These are phyloP conservation scores for Galerina sulciceps DNA, from an alignment of 768 basidiomycete genomes.

Conservation along the genomic window DNA sequence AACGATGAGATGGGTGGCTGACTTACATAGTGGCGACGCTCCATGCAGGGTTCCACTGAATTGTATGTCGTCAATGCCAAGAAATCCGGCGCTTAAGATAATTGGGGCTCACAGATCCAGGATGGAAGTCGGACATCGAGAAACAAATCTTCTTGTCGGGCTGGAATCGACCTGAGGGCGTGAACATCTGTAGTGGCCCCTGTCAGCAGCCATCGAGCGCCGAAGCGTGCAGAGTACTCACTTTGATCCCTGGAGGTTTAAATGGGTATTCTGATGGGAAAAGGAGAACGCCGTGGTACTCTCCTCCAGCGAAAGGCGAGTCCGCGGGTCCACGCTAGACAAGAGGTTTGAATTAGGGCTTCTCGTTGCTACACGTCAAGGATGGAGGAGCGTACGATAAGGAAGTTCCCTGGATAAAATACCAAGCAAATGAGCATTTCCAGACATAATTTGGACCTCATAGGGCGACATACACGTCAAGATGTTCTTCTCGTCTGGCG, in stretches of 20 bases:
- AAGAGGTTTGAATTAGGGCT: slow-evolving; percentile 15
- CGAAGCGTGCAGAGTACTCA: slow-evolving; percentile 31
- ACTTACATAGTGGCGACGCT: slow-evolving; percentile 92
- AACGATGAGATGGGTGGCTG: slow-evolving; percentile 4
- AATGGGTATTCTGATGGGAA: slow-evolving; percentile 97
- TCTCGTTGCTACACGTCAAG: background rate
- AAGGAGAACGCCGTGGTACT: slow-evolving; percentile 90
- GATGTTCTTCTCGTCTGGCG: slow-evolving; percentile 97
- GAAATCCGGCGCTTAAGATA: background rate
- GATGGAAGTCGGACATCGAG: slow-evolving; percentile 97
- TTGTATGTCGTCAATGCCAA: slow-evolving; percentile 8
- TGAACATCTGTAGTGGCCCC: slow-evolving; percentile 68
- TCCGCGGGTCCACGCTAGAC: slow-evolving; percentile 90
- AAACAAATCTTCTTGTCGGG: slow-evolving; percentile 97
- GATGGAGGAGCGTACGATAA: slow-evolving; percentile 62
- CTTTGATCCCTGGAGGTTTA: slow-evolving; percentile 97
- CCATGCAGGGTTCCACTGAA: slow-evolving; percentile 94
- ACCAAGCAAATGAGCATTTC: slow-evolving; percentile 7
- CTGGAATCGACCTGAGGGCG: slow-evolving; percentile 88
- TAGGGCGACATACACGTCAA: slow-evolving; percentile 73
- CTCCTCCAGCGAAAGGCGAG: slow-evolving; percentile 88
- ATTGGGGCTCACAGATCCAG: slow-evolving; percentile 69
- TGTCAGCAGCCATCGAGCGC: slow-evolving; percentile 3
- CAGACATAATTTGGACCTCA: background rate
- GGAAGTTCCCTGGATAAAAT: slow-evolving; percentile 79